Base-by-base conservation (phyloP, 805 yeast species). In the Barnettozyma wickerhamii region DNA sequence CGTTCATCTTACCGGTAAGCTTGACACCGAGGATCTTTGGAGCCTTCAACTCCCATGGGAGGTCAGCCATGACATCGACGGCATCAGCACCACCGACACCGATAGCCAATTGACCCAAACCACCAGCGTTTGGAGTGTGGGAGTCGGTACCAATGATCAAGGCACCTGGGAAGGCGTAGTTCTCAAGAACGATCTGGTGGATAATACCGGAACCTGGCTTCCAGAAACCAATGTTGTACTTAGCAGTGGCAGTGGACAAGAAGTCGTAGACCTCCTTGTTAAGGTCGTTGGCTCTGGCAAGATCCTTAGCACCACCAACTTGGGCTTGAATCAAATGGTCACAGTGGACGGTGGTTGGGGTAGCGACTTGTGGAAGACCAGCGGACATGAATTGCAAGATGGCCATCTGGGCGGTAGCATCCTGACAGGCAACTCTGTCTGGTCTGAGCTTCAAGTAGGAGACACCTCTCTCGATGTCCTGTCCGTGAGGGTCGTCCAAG, bases 61-160 rank as follows among this genome's bases (percentile, higher is more conserved):
- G 76, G 60, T 84, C 84, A 47, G 97, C 86, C 81, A 90, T 79
- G 47, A 88, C 97, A 65, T 90, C 98, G 54, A 90, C 98, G 49
- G 97, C 97, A 67, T 90, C 98, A 53, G 98, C 98, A 77, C 98
- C 98, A 75, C 97, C 98, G 54, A 91, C 97, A 78, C 97, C 98
- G 55, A 90, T 90, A 53, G 97, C 97, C 60, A 90, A 79, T 71
- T 87, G 95, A 72, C 97, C 97, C 60, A 90, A 77, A 71, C 97
- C 97, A 75, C 97, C 97, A 45, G 96, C 97, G 67, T 90, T 90
- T 47, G 97, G 97, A 56, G 97, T 90, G 71, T 90, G 97, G 26
- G 96, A 88, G 71, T 90, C 97, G 43, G 97, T 90, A 74, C 97
- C 97, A 54, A 90, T 79, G 74, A 90, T 83, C 72, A 90, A 77